Conservation (phyloP, 352 stramenopile species). For the Phytophthora multivora region DNA sequence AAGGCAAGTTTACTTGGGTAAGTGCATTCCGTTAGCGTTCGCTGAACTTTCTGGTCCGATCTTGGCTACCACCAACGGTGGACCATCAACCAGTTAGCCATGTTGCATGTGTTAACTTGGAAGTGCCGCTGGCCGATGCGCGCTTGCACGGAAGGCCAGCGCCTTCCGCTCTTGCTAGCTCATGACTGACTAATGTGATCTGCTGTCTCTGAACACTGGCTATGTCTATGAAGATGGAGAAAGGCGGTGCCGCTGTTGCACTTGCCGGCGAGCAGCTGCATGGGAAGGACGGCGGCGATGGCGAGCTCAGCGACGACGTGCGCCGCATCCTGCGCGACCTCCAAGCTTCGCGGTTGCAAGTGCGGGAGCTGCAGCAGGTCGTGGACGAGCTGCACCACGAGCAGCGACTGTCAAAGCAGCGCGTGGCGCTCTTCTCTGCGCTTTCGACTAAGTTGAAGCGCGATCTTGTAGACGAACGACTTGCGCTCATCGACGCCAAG, state of each 20-base stretch:
- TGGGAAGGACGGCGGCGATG: constrained; percentile 21
- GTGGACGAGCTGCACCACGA: constrained; percentile 64
- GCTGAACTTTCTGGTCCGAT: constrained; percentile 32
- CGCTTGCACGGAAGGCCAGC: constrained; percentile 1
- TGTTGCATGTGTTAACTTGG: constrained; percentile 32
- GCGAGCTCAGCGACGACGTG: constrained; percentile 31
- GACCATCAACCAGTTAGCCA: constrained; percentile 41
- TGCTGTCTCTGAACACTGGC: constrained; percentile 47
- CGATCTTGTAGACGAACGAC: constrained; percentile 76
- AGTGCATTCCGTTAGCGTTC: constrained; percentile 16
- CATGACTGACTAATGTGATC: constrained; percentile 38
- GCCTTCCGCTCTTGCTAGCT: constrained; percentile 12
- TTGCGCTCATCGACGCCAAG: constrained; percentile 75
- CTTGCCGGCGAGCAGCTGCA: constrained; percentile 37
- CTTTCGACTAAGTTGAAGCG: constrained; percentile 70
- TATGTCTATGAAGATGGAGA: constrained; percentile 56
- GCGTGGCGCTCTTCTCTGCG: constrained; percentile 58
- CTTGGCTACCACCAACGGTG: constrained; percentile 28
- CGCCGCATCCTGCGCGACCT: constrained; percentile 37
- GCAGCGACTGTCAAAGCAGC: constrained; percentile 55
- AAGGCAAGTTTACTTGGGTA: constrained; percentile 35
- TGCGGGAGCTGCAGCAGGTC: constrained; percentile 44
- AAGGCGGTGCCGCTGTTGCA: constrained; percentile 41
- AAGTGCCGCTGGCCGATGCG: constrained; percentile 2
- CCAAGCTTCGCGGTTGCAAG: constrained; percentile 32